Evolutionary conservation across 2,329 filamentous ascomycete species (phyloP), one percentile per base, ranked within the genome.

Genomic region (Phyllachora maydis): DNA sequence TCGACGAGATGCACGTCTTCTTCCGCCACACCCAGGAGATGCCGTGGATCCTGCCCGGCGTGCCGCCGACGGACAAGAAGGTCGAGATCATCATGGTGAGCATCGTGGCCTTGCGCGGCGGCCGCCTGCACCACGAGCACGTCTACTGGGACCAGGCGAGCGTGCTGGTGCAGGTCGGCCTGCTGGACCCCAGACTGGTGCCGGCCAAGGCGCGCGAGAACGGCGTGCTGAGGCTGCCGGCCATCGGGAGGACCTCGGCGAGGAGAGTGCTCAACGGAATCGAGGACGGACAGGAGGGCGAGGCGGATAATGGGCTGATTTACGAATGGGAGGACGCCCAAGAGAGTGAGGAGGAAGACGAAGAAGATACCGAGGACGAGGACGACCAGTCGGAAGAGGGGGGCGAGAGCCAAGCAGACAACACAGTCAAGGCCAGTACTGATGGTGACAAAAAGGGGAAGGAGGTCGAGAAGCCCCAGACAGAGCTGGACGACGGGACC

Each of bases 101-200:
- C 3, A 50, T 73, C 2, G 64, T 72, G 0, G 59, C 59, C 11
- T 46, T 73, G 21, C 52, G 60, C 2, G 67, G 64, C 1, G 64
- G 68, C 21, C 53, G 63, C 6, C 36, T 73, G 1, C 65, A 60
- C 23, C 62, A 68, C 20, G 67, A 73, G 36, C 65, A 71, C 28
- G 66, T 72, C 8, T 54, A 59, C 16, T 73, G 67, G 66, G 67
- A 73, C 24, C 65, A 71, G 34, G 62, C 54, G 0, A 69, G 62
- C 0, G 62, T 63, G 3, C 37, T 73, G 15, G 39, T 55, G 2
- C 71, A 76, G 35, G 38, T 64, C 5, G 70, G 66, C 0, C 36
- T 73, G 17, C 33, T 76, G 16, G 49, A 55, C 18, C 49, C 47
- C 0, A 41, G 41, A 1, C 9, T 48, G 1, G 23, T 55, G 1